Conservation (phyloP, 169 alveolate genomes). For the Amoebophrya sp. region DNA sequence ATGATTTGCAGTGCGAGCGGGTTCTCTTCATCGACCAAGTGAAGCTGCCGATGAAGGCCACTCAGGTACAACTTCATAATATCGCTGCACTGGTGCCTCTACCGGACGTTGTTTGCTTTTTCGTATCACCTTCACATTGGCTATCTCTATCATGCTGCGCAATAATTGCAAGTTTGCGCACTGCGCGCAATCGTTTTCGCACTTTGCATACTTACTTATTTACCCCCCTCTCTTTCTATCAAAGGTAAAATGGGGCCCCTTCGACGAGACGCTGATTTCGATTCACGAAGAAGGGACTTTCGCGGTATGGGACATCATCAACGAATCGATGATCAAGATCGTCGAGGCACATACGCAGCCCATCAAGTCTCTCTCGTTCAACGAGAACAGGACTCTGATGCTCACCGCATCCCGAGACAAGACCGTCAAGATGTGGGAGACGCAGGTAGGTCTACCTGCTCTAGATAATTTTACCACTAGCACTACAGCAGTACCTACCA, state of each 20-base stretch:
- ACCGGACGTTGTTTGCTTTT: no score
- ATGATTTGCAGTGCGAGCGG: background rate
- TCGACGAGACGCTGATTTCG: conserved; percentile 60
- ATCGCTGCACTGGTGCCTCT: no score
- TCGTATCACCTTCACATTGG: no score
- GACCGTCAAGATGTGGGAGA: background rate
- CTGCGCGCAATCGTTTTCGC: no score
- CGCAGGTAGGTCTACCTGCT: background rate
- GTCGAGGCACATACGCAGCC: background rate
- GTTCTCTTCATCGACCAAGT: background rate
- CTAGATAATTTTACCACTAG: no score
- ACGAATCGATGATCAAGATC: background rate
- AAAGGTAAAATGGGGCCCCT: conserved; percentile 76
- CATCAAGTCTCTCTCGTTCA: background rate
- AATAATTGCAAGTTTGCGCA: no score
- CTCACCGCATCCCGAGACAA: background rate
- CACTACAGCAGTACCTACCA: no score
- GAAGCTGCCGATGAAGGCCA: background rate
- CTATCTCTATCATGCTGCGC: no score
- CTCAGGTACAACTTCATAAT: no score
- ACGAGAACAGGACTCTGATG: background rate
- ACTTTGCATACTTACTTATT: no score
- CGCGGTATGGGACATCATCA: conserved; percentile 23
- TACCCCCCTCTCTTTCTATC: no score
- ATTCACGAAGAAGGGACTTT: conserved; percentile 72